phyloP scores from a whole-genome alignment of 768 basidiomycete genomes.

The Podaxis sp. region DNA sequence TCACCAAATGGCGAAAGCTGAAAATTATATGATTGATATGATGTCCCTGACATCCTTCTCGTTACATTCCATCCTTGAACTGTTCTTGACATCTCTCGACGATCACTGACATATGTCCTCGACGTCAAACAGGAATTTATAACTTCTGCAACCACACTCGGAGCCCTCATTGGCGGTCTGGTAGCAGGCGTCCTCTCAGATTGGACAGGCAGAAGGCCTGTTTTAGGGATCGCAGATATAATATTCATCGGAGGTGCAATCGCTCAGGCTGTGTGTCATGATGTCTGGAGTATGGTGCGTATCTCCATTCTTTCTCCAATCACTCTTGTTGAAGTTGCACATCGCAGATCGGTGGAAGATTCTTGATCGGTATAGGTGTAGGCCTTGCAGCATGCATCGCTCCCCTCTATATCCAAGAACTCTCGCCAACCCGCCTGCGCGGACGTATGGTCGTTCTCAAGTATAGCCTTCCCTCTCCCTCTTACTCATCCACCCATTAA shows the following conservation, averaged over 20 bases:
- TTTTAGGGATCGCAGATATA: conserved; percentile 65
- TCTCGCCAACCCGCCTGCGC: conserved; percentile 70
- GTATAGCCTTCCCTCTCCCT: conserved; percentile 17
- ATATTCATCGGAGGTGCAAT: conserved; percentile 78
- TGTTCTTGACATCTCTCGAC: not conserved
- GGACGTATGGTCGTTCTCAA: conserved; percentile 82
- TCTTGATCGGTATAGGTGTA: conserved; percentile 74
- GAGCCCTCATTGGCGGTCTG: conserved; percentile 75
- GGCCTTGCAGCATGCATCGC: conserved; percentile 78
- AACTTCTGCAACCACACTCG: conserved; percentile 76
- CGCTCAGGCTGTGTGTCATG: conserved; percentile 66
- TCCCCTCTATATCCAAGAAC: conserved; percentile 82
- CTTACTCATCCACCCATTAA: not conserved
- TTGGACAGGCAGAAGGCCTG: conserved; percentile 63
- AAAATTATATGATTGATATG: not conserved
- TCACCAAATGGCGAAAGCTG: not conserved
- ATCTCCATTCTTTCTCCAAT: not conserved
- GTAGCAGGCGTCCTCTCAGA: conserved; percentile 70
- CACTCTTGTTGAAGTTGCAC: not conserved
- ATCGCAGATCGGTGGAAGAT: conserved; percentile 62
- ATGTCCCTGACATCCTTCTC: not conserved
- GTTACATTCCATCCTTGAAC: no score
- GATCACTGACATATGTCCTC: not conserved
- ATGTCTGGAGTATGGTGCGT: conserved; percentile 68
- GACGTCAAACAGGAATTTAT: conserved; percentile 67